These are phyloP conservation scores for Trichoderma koningiopsis DNA, from an alignment of 2,329 filamentous ascomycete species.

Conservation along the genomic window DNA sequence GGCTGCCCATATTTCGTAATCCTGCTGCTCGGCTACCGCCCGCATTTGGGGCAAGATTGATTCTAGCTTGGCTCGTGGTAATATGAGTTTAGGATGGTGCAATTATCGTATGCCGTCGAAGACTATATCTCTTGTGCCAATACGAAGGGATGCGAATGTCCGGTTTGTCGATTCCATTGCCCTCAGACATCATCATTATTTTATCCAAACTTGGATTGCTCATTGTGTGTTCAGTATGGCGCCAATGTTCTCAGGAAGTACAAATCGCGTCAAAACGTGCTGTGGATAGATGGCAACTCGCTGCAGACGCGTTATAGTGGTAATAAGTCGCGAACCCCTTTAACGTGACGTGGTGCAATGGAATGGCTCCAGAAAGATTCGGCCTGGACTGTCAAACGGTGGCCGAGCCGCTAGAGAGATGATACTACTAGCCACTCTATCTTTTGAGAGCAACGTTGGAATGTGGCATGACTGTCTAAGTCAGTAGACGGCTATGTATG, in stretches of 20 bases:
- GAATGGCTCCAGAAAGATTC: neutral
- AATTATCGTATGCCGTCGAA: neutral
- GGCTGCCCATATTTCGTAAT: neutral
- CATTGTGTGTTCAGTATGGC: neutral
- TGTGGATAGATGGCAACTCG: neutral
- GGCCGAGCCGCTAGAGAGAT: neutral
- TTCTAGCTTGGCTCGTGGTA: neutral
- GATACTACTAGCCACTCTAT: neutral
- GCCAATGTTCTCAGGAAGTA: neutral
- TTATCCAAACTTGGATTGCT: neutral
- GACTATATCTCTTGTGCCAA: neutral
- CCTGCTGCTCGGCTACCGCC: neutral
- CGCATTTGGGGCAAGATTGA: neutral
- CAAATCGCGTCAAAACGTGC: neutral
- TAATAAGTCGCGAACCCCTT: neutral
- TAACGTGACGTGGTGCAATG: neutral
- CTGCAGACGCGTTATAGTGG: neutral
- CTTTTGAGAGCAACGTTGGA: neutral
- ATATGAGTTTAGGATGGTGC: neutral
- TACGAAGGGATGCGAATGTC: neutral
- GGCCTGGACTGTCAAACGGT: neutral
- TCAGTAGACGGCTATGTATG: neutral
- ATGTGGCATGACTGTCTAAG: slow-evolving; percentile 12
- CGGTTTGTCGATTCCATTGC: neutral
- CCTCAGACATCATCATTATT: neutral